A percentile compares a stretch with the other conserved stretches of the same genome.
Conservation (phyloP, 257 asterid genomes). For the Parsonsia alboflavescens region DNA sequence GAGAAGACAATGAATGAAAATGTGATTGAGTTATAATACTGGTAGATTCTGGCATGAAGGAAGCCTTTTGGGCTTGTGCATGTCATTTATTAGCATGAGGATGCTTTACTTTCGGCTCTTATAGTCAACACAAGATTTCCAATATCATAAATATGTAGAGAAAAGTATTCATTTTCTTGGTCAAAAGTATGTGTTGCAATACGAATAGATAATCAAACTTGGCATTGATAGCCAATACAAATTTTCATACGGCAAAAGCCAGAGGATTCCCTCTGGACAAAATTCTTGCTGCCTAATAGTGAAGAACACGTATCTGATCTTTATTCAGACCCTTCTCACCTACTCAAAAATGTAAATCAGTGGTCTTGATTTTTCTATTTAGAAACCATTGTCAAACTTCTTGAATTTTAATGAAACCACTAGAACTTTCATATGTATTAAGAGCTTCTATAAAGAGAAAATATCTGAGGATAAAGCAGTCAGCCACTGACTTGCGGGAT, state of each 20-base stretch:
- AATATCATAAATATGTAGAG: not conserved
- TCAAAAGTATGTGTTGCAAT: too few relatives aligned
- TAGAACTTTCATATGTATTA: not conserved
- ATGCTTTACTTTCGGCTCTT: not conserved
- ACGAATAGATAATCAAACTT: too few relatives aligned
- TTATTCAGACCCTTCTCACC: too few relatives aligned
- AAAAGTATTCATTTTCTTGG: not conserved
- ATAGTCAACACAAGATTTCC: not conserved
- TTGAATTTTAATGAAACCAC: not conserved
- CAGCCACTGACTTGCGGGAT: constrained; percentile 1
- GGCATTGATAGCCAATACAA: too few relatives aligned
- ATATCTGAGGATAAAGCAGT: not conserved
- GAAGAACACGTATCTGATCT: too few relatives aligned
- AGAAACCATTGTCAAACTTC: not conserved
- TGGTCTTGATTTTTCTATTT: not conserved
- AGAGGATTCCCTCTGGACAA: too few relatives aligned
- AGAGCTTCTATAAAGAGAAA: not conserved
- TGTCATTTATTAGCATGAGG: not conserved
- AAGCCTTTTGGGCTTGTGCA: not conserved
- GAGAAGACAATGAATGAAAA: not conserved
- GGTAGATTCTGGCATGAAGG: not conserved
- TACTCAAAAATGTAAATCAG: not conserved
- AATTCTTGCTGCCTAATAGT: too few relatives aligned
- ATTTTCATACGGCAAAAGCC: too few relatives aligned
- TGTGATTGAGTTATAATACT: not conserved